phyloP scores from a whole-genome alignment of 352 stramenopile species.

The Phytophthora constricta region DNA sequence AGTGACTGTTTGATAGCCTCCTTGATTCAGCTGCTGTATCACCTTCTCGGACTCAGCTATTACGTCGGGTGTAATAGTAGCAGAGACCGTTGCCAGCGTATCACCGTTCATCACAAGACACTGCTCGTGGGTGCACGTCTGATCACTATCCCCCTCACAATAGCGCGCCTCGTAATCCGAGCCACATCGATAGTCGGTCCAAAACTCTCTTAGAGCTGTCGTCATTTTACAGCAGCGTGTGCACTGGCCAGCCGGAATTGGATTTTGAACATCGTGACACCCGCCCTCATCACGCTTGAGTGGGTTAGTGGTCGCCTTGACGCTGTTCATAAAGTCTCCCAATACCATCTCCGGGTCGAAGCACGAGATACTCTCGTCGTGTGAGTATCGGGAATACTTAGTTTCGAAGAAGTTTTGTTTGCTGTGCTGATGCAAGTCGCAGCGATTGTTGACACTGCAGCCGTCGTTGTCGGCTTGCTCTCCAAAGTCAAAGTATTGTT shows the following conservation, averaged over 20 bases:
- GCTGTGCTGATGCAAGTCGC: conserved; percentile 45
- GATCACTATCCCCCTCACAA: conserved; percentile 41
- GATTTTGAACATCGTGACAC: conserved; percentile 33
- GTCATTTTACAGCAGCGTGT: conserved; percentile 55
- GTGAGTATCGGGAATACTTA: conserved; percentile 27
- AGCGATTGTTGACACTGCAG: conserved; percentile 52
- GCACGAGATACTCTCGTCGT: conserved; percentile 30
- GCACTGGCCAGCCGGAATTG: conserved; percentile 39
- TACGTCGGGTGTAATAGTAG: conserved; percentile 38
- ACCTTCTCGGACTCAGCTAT: conserved; percentile 43
- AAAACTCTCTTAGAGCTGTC: conserved; percentile 59
- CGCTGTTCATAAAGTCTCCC: conserved; percentile 32
- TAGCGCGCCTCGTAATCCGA: conserved; percentile 47
- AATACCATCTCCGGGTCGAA: conserved; percentile 26
- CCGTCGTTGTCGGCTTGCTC: conserved; percentile 52
- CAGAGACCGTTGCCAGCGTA: conserved; percentile 46
- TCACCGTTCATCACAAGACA: conserved; percentile 64
- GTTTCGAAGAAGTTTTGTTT: conserved; percentile 54
- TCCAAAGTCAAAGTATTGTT: conserved; percentile 47
- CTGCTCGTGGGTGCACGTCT: conserved; percentile 54
- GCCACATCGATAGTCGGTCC: conserved; percentile 68
- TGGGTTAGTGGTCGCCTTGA: conserved; percentile 41
- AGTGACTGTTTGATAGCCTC: conserved; percentile 51
- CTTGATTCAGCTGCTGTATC: conserved; percentile 38
- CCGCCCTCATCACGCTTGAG: conserved; percentile 24